Base-by-base conservation (phyloP, 495 filamentous ascomycete genomes). In the Mycothermus thermophilus region DNA sequence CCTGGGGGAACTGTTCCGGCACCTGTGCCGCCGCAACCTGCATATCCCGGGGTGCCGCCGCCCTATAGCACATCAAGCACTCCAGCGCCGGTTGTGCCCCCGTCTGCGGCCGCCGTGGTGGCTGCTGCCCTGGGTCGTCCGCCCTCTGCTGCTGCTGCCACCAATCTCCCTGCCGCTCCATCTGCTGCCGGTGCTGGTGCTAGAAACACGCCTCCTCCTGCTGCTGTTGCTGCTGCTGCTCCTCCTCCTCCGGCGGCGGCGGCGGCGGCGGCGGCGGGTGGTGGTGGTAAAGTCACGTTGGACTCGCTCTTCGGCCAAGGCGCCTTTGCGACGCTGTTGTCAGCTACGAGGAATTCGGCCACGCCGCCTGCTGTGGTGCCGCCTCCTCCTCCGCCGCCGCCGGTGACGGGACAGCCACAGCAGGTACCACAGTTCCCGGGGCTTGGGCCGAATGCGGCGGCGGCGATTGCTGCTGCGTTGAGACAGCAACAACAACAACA, bases 301-400 rank as follows among this genome's bases (percentile, higher is more conserved):
- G 66, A 66, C 48, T 57, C 62, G 19, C 42, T 75, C 31, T 57
- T 73, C 26, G 71, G 69, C 23, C 51, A 67, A 40, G 67, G 64
- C 40, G 59, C 69, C 40, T 48, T 74, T 29, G 67, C 68, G 41
- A 44, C 66, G 23, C 44, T 70, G 6, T 25, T 25, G 22, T 11
- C n/a, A n/a, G n/a, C n/a, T n/a, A n/a, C n/a, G n/a, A n/a, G n/a
- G n/a, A n/a, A n/a, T n/a, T n/a, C n/a, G n/a, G 22, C 22, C 22
- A 25, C 22, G 11, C 22, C 22, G 11, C 22, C 22, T 25, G 22
- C 22, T 25, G n/a, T n/a, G n/a, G n/a, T n/a, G n/a, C n/a, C n/a
- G n/a, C 22, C 22, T 25, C 22, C 22, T 25, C 22, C 11, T 25
- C 22, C 22, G 6, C 22, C 22, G 6, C 22, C 22, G 6, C 22